Conservation (phyloP, 495 filamentous ascomycete genomes). For the Chaetomium fimeti region DNA sequence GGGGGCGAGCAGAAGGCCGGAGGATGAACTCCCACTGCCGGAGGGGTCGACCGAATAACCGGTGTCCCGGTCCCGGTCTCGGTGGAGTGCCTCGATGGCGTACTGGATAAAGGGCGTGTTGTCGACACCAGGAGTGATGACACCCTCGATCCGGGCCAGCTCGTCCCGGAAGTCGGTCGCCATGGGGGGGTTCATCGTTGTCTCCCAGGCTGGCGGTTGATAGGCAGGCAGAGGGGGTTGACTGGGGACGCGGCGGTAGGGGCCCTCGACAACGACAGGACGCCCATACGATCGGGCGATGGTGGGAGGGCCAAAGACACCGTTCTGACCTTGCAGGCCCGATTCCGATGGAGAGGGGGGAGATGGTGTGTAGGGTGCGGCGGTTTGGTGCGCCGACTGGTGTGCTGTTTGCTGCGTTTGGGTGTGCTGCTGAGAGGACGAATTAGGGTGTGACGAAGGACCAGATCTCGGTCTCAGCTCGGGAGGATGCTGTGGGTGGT, state of each 20-base stretch:
- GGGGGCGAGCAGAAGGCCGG: constrained; percentile 7
- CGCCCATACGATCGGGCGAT: constrained; percentile 33
- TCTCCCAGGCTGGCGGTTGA: constrained; percentile 33
- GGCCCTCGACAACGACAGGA: constrained; percentile 34
- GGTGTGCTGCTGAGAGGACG: constrained; percentile 21
- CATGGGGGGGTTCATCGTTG: constrained; percentile 34
- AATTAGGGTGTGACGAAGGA: too few relatives aligned
- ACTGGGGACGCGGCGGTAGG: constrained; percentile 27
- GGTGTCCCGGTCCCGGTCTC: constrained; percentile 34
- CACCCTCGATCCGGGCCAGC: constrained; percentile 44
- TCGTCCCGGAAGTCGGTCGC: constrained; percentile 44
- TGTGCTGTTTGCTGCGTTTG: constrained; percentile 7
- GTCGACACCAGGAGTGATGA: constrained; percentile 50
- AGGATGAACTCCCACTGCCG: constrained; percentile 28
- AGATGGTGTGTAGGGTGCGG: constrained; percentile 38
- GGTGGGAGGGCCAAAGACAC: constrained; percentile 34
- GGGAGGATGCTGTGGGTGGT: constrained; percentile 19
- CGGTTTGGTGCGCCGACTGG: constrained; percentile 30
- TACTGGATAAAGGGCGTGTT: constrained; percentile 50
- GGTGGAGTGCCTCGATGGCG: constrained; percentile 48
- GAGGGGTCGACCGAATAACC: constrained; percentile 35
- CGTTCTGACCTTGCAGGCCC: constrained; percentile 39
- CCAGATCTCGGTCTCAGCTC: constrained; percentile 20
- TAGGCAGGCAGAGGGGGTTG: constrained; percentile 18
- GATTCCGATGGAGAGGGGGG: constrained; percentile 36